Evolutionary conservation across 768 basidiomycete species (phyloP).

Genomic region (Omphalotus guepiniiformis): DNA sequence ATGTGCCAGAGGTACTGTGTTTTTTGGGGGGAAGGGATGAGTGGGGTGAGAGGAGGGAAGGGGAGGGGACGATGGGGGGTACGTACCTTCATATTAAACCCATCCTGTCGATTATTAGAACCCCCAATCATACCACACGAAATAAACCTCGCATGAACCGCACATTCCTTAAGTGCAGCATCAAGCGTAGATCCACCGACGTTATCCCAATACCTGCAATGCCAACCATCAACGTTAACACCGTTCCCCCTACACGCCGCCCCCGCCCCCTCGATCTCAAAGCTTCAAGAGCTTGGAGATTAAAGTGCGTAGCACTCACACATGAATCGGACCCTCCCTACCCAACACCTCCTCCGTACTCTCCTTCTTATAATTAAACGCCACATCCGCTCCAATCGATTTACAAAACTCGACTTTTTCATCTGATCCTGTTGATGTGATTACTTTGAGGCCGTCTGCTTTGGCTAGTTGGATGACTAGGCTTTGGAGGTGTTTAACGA

Average conservation of each 20-base stretch:
- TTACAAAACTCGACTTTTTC: slow-evolving; percentile 64
- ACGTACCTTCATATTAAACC: not conserved
- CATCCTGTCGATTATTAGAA: slow-evolving; percentile 3
- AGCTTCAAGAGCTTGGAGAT: not conserved
- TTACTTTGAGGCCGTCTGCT: slow-evolving; percentile 52
- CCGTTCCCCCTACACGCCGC: not conserved
- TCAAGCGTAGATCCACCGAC: slow-evolving; percentile 62
- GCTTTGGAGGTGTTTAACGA: not conserved
- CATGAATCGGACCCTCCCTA: slow-evolving; percentile 49
- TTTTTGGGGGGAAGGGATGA: slow-evolving; percentile 13
- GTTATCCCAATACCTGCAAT: slow-evolving; percentile 54
- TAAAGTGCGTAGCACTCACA: slow-evolving; percentile 32
- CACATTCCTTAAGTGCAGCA: slow-evolving; percentile 45
- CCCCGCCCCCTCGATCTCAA: not conserved
- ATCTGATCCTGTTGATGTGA: slow-evolving; percentile 67
- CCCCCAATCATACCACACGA: slow-evolving; percentile 13
- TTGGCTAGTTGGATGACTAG: slow-evolving; percentile 48
- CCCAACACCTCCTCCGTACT: slow-evolving; percentile 46
- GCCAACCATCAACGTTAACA: not conserved
- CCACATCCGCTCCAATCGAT: slow-evolving; percentile 59
- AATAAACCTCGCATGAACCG: slow-evolving; percentile 44
- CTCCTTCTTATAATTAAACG: slow-evolving; percentile 71
- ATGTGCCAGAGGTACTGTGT: slow-evolving; percentile 26
- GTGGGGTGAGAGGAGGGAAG: slow-evolving; percentile 18
- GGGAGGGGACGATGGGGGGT: not conserved